Evolutionary conservation across 2,329 filamentous ascomycete genomes (phyloP), one percentile per base, ranked within the genome.

Genomic region (Fusarium graminum): DNA sequence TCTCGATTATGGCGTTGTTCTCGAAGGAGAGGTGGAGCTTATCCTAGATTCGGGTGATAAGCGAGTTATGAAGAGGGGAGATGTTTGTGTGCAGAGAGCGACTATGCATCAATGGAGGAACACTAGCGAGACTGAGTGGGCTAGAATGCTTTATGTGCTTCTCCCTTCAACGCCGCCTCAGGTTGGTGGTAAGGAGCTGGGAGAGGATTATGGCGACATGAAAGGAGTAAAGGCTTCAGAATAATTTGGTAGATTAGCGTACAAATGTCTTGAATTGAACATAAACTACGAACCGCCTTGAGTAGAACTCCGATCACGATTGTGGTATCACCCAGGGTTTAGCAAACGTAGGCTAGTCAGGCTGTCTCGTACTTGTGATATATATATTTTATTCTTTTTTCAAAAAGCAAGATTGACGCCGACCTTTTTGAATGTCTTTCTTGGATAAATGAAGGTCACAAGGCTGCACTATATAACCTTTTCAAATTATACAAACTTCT

Each of bases 51-150:
- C 81, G 11, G 84, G 85, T 0, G 83, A 82, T 52, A 78, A 67
- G 42, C 77, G 77, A 45, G 36, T 77, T 2, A 74, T 88, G 77
- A 76, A 78, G 60, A 75, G 80, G 7, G 85, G 86, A 0, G 85
- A 88, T 65, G 74, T 87, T 8, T 80, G 81, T 7, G 80, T 88
- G 8, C 85, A 88, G 74, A 76, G 86, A 34, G 84, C 78, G 0
- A 87, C 85, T 2, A 85, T 83, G 79, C 86, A 88, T 71, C 80
- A 81, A 7, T 87, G 85, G 85, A 75, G 77, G 49, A 86, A 87
- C 47, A 65, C 68, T 16, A 80, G 79, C 52, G 64, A 76, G 38
- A 81, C 76, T 0, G 78, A 80, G 17, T 84, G 82, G 82, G 77
- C 79, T 4, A 74, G 82, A 17, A 80, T 84, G 76, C 52, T 74